Base-by-base conservation (phyloP, 106 monocot genomes). In the Allium cepa region DNA sequence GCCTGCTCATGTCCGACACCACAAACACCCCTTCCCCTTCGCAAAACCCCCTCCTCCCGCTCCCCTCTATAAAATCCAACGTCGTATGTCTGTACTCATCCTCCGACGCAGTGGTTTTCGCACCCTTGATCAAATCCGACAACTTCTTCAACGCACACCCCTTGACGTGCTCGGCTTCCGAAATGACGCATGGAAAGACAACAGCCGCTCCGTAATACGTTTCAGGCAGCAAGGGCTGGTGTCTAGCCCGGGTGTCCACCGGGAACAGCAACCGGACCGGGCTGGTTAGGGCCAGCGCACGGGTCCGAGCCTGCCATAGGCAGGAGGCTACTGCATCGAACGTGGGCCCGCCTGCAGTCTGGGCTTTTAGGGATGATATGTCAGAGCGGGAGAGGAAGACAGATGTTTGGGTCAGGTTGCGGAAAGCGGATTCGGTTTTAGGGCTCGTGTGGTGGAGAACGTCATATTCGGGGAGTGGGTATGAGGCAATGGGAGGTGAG, bases 1-100 rank as follows among this genome's bases (percentile, higher is more conserved):
- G 10, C 68, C 68, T n/a, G 56, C 68, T 69, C 68, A 69, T 69
- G 46, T 69, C 68, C 15, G 68, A 69, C 0, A 69, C 68, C 16
- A 69, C 68, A 10, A 69, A 56, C 68, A 56, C 68, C 12, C 22
- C 13, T 46, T 3, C 45, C 8, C 68, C 56, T 1, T 9, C 10
- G 15, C 12, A 28, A 16, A 69, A 69, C 8, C 56, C 68, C 56
- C 56, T 56, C 55, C 68, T 69, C 68, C 56, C 68, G 8, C 46
- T 69, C 16, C 9, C 46, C 68, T 69, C 56, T 3, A 56, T 69
- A 4, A 56, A 69, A 50, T 69, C 56, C 17, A 69, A 28, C 9
- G 56, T 56, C 0, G 68, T 56, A 10, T 15, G 10, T 56, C 55
- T 56, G 45, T 69, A 69, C 56, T 69, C 68, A 10, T 69, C 36